Percentiles rank a stretch among this genome's conserved stretches.
phyloP scores from a whole-genome alignment of 23 red algal species.

The Gracilariopsis chorda region DNA sequence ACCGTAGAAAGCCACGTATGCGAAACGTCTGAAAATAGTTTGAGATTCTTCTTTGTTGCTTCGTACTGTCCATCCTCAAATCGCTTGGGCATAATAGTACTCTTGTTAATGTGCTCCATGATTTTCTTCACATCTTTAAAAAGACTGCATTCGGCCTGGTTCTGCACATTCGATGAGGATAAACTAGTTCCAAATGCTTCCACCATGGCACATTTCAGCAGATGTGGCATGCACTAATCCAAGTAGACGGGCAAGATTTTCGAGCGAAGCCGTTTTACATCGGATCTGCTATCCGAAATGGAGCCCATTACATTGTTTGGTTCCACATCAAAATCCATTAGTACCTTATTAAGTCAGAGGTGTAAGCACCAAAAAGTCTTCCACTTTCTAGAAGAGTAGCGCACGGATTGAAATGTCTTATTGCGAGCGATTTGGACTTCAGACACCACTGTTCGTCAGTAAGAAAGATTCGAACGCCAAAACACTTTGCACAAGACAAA shows the following conservation, averaged over 20 bases:
- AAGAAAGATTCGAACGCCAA: background rate
- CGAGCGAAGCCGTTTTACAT: background rate
- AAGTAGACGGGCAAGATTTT: background rate
- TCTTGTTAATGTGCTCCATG: conserved; percentile 40
- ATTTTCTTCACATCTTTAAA: background rate
- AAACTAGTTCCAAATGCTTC: conserved; percentile 24
- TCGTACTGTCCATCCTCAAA: background rate
- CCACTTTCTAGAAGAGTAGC: background rate
- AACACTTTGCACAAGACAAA: background rate
- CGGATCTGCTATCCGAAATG: conserved; percentile 3
- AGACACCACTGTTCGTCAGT: background rate
- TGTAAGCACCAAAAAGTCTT: background rate
- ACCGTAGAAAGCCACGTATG: background rate
- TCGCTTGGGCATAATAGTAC: background rate
- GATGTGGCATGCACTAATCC: background rate
- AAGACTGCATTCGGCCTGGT: background rate
- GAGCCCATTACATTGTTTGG: background rate
- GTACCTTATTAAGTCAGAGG: background rate
- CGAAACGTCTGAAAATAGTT: background rate
- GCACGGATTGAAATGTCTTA: background rate
- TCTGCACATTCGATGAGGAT: background rate
- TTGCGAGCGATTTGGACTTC: background rate
- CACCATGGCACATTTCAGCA: background rate
- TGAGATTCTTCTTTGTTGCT: background rate
- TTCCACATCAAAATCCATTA: background rate